Base-by-base conservation (phyloP, 768 basidiomycete species). In the Scleroderma bovista region DNA sequence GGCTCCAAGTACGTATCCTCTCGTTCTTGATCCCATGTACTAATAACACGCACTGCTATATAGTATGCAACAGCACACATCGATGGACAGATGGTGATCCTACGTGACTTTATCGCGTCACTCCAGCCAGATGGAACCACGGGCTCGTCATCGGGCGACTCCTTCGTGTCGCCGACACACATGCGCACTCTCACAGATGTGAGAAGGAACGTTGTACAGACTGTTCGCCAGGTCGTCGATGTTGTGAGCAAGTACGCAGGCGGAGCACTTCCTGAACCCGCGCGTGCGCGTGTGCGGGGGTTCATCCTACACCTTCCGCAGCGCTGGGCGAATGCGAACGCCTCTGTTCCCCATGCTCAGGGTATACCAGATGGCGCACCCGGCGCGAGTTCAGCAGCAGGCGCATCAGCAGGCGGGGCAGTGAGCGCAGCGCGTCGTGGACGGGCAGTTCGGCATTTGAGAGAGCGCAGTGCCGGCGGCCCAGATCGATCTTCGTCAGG, bases 61-160 rank as follows among this genome's bases (percentile, higher is more conserved):
- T 51, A 93, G 90, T 93, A 88, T 60, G 92, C 93, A 9, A 93
- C 91, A 1, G 71, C 76, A 0, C 90, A 89, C 51, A 93, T 94
- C 58, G 90, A 93, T 59, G 82, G 84, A 2, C 93, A 93, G 59
- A 93, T 93, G 38, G 72, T 86, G 22, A 77, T 91, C 47, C 76
- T 95, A 11, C 86, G 89, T 6, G 84, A 89, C 54, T 93, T 93
- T 62, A 91, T 87, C 37, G 79, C 81, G 6, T 80, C 83, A 9
- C 70, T 89, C 2, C 83, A 85, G 49, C 62, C 69, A 31, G 55
- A 58, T 26, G 57, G 39, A n/a, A 33, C 67, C 53, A 19, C 50
- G 3, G 56, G 57, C 38, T 36, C 69, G 6, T 52, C 62, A 1
- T 51, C 54, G 7, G 61, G 63, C 4, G 62, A 70, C 29, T 44